Conservation (phyloP, 805 yeast genomes). For the Yamadazyma sp. region DNA sequence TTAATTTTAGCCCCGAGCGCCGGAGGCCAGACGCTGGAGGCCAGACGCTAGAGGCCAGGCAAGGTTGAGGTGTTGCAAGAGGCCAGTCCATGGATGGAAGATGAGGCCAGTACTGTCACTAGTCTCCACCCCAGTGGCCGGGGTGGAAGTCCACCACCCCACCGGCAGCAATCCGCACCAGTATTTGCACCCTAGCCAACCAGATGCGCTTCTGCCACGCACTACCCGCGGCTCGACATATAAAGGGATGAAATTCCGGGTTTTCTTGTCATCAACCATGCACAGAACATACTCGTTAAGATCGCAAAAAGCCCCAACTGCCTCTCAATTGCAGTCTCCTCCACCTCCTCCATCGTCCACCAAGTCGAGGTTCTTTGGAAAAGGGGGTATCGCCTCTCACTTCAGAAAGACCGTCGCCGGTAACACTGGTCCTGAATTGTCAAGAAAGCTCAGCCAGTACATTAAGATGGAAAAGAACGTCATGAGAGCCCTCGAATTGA, state of each 20-base stretch:
- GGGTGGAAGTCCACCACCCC: no score
- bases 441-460: slow-evolving; percentile 69
- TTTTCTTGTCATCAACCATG: slow-evolving; percentile 48
- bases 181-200: no score
- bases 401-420: slow-evolving; percentile 76
- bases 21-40: no score
- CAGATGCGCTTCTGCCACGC: no score
- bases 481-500: slow-evolving; percentile 73
- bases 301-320: slow-evolving; percentile 94
- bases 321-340: slow-evolving; percentile 89
- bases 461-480: slow-evolving; percentile 83
- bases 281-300: slow-evolving; percentile 98
- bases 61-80: no score
- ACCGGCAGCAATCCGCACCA: no score
- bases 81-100: no score
- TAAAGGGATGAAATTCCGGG: slow-evolving; percentile 10
- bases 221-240: slow-evolving; percentile 2
- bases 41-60: no score
- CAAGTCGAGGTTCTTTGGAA: slow-evolving; percentile 88
- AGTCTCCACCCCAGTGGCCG: no score
- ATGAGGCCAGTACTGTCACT: no score
- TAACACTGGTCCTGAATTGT: slow-evolving; percentile 74
- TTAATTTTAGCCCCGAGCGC: no score
- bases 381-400: slow-evolving; percentile 61
- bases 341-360: slow-evolving; percentile 95